Base-by-base conservation (phyloP, 1,284 basidiomycete species). In the Golubevia pallescens region DNA sequence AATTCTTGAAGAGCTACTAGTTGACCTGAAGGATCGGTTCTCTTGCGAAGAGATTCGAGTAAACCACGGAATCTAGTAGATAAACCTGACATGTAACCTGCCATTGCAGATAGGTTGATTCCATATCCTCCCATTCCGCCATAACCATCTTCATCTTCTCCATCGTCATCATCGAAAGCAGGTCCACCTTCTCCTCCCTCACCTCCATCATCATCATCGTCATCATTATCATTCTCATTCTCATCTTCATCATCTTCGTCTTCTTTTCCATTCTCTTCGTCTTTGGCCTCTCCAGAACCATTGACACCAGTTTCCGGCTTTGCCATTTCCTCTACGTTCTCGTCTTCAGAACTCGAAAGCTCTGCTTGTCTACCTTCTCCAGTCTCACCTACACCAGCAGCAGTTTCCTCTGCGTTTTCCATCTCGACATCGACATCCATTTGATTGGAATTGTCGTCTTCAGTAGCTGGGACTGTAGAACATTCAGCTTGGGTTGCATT, bases 1-100 rank as follows among this genome's bases (percentile, higher is more conserved):
- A 85, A 74, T 61, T 85, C 80, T 60, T 84, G 81, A 14, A 85
- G 70, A n/a, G 75, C 77, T 2, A 78, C 69, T 62, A 85, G 74
- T 65, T 81, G 81, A 5, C 65, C 61, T 2, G 73, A 64, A 1
- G 75, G 73, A 56, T 85, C 75, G 32, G 61, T 57, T 20, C 73
- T 62, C 57, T 68, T 63, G 48, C 75, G 75, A 52, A 85, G 65
- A 3, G 75, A 73, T 3, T 70, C 54, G 21, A 84, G 73, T 8
- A 83, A 69, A 14, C 57, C 60, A 38, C 75, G 76, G 66, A 81
- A 81, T 8, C 75, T 68, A 24, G 62, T 63, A 4, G 71, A 68
- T 21, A 74, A 66, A 51, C 80, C 81, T 2, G 73, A 69, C 69
- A 84, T 70, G 69, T 77, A 81, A 53, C 78, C 76, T 8, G 78